phyloP scores from a whole-genome alignment of 441 rosid genomes.

The Capsella rubella region DNA sequence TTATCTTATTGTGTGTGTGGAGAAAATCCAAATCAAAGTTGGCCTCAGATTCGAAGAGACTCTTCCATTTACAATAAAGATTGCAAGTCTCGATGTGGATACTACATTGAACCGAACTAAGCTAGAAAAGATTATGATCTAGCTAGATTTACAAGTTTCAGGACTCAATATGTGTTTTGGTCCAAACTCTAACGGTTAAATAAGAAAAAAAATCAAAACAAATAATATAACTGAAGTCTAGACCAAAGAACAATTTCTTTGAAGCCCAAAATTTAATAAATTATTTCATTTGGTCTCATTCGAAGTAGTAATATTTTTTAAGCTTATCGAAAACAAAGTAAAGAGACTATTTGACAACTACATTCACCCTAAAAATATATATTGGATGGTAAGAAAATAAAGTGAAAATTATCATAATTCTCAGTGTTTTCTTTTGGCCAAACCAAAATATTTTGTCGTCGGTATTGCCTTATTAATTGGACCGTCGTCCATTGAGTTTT shows the following conservation, averaged over 20 bases:
- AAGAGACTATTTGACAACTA: no score
- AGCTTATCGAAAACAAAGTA: no score
- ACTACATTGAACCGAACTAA: neutral
- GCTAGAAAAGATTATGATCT: neutral
- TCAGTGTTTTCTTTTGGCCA: neutral
- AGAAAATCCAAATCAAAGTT: neutral
- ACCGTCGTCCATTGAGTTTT: neutral
- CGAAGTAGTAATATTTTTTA: no score
- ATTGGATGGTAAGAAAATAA: no score
- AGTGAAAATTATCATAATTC: neutral
- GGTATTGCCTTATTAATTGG: slow-evolving; percentile 18
- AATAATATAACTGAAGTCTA: neutral
- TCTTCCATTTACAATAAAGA: slow-evolving; percentile 3
- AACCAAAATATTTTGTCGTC: slow-evolving; percentile 3
- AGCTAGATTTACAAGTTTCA: neutral
- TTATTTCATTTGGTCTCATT: no score
- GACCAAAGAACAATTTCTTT: no score
- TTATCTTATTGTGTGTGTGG: slow-evolving; percentile 1
- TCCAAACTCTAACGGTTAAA: neutral
- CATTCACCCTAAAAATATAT: no score
- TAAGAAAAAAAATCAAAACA: neutral
- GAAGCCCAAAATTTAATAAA: no score
- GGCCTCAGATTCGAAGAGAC: neutral
- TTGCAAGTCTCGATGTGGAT: neutral
- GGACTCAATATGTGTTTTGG: neutral